Base-by-base conservation (phyloP, 2,329 filamentous ascomycete species). In the Metarhizium anisopliae region DNA sequence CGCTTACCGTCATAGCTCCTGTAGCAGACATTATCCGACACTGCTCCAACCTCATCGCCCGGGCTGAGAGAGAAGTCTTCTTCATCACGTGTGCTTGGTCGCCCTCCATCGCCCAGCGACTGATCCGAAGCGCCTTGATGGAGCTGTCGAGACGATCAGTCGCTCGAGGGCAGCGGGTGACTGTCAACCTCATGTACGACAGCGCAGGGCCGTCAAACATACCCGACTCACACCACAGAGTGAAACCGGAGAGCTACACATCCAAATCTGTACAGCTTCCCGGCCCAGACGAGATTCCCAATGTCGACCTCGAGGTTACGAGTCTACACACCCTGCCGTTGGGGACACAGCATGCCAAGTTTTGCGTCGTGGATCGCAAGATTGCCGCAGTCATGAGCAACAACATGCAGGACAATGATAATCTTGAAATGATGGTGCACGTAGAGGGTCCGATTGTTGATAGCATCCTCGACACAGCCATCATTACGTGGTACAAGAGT, bases 341-440 rank as follows among this genome's bases (percentile, higher is more conserved):
- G 2, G 88, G 89, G 0, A 93, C 89, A 0, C 86, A 91, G 45
- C 89, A 92, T 63, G 77, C 83, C 59, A 93, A 93, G 65, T 90
- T 86, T 65, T 87, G 89, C 76, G 74, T 92, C 1, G 82, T 92
- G 1, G 89, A 93, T 67, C 78, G 88, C 6, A 82, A 80, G 59
- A 75, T 86, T n/a, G 88, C 81, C 0, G 73, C 89, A 1, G 67
- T 92, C 2, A 85, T 88, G 70, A 91, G 87, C 71, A 90, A 90
- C 67, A 93, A 92, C 63, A 87, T 92, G 52, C 77, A 84, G 67
- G 84, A 90, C 60, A 92, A 90, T 54, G 85, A 89, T 62, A 93
- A 93, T 60, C 58, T 91, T 55, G 89, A 93, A 68, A 91, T 93
- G 88, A 84, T 90, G 80, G 77, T 81, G 2, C 87, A 89, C 55